Conservation (phyloP, 2,329 filamentous ascomycete genomes). For the Alternaria consortialis region DNA sequence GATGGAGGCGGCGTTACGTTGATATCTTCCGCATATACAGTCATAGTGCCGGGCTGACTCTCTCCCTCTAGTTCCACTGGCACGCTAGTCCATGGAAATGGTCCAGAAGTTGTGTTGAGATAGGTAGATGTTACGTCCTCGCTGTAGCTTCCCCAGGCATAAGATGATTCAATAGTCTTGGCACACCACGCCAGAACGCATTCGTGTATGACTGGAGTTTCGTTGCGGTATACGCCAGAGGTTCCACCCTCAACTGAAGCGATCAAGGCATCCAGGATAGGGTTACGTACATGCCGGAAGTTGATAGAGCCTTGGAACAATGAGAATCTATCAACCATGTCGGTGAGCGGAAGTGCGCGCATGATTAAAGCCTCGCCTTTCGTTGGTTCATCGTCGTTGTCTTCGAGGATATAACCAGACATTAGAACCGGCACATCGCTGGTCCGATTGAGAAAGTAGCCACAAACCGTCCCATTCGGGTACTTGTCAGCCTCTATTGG, state of each 20-base stretch:
- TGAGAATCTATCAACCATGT: slow-evolving; percentile 1
- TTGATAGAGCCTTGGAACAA: slow-evolving; percentile 25
- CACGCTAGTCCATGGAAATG: slow-evolving; percentile 34
- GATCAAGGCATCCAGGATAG: slow-evolving; percentile 30
- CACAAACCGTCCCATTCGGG: slow-evolving; percentile 35
- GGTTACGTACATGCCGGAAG: slow-evolving; percentile 30
- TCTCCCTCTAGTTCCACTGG: too few species aligned
- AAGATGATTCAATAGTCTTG: slow-evolving; percentile 35
- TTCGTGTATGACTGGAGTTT: slow-evolving; percentile 25
- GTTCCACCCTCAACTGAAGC: too few species aligned
- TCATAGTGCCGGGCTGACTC: too few species aligned
- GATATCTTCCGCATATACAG: too few species aligned
- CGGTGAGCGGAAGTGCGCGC: slow-evolving; percentile 25
- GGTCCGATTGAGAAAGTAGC: slow-evolving; percentile 37
- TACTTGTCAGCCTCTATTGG: background rate
- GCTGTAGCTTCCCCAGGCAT: slow-evolving; percentile 24
- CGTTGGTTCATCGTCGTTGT: background rate
- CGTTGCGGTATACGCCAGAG: too few species aligned
- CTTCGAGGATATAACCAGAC: slow-evolving; percentile 26
- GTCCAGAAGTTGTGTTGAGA: slow-evolving; percentile 20
- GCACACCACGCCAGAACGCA: slow-evolving; percentile 42
- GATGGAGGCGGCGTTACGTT: too few species aligned
- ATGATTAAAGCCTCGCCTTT: slow-evolving; percentile 23
- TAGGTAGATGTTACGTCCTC: slow-evolving; percentile 22
- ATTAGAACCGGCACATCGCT: slow-evolving; percentile 19